Conservation (phyloP, 1,284 basidiomycete species). For the Coniferiporia weirii region DNA sequence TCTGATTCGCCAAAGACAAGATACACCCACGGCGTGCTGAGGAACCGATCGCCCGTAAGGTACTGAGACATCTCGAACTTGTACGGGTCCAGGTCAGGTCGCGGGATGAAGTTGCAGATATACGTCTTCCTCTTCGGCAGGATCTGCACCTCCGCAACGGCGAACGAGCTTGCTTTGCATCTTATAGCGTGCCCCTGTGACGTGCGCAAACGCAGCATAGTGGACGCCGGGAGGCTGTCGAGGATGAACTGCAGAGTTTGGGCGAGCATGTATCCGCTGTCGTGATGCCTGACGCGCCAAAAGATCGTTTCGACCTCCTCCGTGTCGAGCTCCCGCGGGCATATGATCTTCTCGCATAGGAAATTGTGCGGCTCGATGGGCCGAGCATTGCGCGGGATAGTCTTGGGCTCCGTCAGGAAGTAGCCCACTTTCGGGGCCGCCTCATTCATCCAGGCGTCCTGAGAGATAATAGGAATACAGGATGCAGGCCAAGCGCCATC, state of each 20-base stretch:
- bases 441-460: background rate
- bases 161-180: constrained; percentile 1
- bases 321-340: background rate
- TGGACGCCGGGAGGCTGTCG: constrained; percentile 8
- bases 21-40: constrained; percentile 6
- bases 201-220: constrained; percentile 10
- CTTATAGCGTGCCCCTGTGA: background rate
- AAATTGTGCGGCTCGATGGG: constrained; percentile 7
- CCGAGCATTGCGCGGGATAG: background rate
- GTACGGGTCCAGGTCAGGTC: background rate
- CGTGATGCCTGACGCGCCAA: constrained; percentile 15
- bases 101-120: constrained; percentile 1
- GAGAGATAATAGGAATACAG: background rate
- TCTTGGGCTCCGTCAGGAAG: background rate
- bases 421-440: constrained; percentile 3
- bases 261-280: constrained; percentile 8
- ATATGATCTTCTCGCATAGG: background rate
- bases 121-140: background rate
- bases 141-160: background rate
- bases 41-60: background rate
- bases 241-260: constrained; percentile 13
- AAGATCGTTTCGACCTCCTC: constrained; percentile 11
- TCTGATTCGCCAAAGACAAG: constrained; percentile 3
- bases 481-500: constrained; percentile 1
- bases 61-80: constrained; percentile 1